A percentile compares a stretch with the other conserved stretches of the same genome.
Conservation (phyloP, 371 early-diverging fungal genomes). For the Synchytrium microbalum region DNA sequence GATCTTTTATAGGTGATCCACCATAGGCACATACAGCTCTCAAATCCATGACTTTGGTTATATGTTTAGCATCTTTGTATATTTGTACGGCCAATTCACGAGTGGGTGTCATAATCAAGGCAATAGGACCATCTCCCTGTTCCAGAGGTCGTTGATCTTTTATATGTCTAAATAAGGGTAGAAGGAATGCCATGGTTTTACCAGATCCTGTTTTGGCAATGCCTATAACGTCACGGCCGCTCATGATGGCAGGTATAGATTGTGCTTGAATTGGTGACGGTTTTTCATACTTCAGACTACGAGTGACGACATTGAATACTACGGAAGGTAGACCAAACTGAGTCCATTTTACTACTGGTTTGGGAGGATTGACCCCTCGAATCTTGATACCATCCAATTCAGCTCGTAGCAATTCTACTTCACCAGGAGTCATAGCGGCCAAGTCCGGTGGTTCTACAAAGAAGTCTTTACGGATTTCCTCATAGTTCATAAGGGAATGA, state of each 20-base stretch:
- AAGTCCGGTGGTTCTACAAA: conserved; percentile 93
- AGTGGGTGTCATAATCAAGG: conserved; percentile 97
- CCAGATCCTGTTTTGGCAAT: conserved; percentile 99
- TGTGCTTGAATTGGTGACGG: conserved; percentile 97
- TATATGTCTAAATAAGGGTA: conserved; percentile 96
- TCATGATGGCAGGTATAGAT: conserved; percentile 95
- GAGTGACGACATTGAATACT: conserved; percentile 61
- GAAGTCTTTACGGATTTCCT: conserved; percentile 88
- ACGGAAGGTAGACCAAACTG: conserved; percentile 75
- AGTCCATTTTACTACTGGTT: conserved; percentile 91
- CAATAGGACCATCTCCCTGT: conserved; percentile 86
- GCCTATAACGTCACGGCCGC: conserved; percentile 95
- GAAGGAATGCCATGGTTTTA: conserved; percentile 92
- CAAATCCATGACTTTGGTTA: conserved; percentile 71
- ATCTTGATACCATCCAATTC: conserved; percentile 94
- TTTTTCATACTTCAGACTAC: conserved; percentile 69
- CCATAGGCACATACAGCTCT: conserved; percentile 95
- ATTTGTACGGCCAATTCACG: conserved; percentile 99
- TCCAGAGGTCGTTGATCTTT: conserved; percentile 86
- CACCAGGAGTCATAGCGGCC: conserved; percentile 67
- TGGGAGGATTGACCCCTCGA: conserved; percentile 77
- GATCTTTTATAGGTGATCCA: conserved; percentile 95
- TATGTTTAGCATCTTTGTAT: conserved; percentile 82
- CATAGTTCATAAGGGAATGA: conserved; percentile 78
- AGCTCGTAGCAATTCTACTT: conserved; percentile 72